Conservation (phyloP, 164 flowering plant species). For the Warburgia ugandensis region DNA sequence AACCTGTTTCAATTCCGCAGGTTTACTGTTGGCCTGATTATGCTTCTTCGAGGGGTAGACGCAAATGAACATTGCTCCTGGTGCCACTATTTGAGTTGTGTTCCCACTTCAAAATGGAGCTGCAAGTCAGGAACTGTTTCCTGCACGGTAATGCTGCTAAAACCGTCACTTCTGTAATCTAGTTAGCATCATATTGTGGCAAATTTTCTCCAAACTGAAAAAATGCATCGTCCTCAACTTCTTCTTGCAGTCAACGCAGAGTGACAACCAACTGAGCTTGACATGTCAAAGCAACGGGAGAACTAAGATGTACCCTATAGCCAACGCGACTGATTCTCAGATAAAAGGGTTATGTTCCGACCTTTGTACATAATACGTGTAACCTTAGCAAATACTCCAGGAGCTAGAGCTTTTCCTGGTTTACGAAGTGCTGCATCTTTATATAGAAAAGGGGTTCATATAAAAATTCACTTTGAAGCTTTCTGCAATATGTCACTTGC, state of each 20-base stretch:
- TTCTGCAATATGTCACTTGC: too few species aligned
- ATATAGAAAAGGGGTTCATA: too few species aligned
- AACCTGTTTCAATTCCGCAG: conserved; percentile 33
- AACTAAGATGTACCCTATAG: conserved; percentile 25
- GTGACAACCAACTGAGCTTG: conserved; percentile 46
- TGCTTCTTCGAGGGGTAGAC: conserved; percentile 69
- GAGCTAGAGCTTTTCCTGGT: too few species aligned
- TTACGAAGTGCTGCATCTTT: too few species aligned
- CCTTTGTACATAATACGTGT: conserved; percentile 46
- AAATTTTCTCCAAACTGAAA: too few species aligned
- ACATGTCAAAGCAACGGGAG: conserved; percentile 62
- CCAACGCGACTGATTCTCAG: conserved; percentile 32
- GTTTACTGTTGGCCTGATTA: conserved; percentile 48
- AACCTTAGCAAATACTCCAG: neutral
- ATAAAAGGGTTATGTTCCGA: conserved; percentile 54
- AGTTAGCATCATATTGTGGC: too few species aligned
- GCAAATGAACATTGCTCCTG: conserved; percentile 89
- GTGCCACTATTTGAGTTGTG: conserved; percentile 89
- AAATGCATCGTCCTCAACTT: too few species aligned
- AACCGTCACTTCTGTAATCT: too few species aligned
- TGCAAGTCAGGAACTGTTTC: conserved; percentile 51
- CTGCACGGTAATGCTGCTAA: conserved; percentile 45
- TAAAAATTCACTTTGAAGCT: too few species aligned
- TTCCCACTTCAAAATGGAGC: conserved; percentile 76
- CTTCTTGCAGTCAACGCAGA: conserved; percentile 57